Percentiles rank a stretch among this genome's conserved stretches.
phyloP scores from a whole-genome alignment of 2,329 filamentous ascomycete species.

The Xylariomycetidae sp. region DNA sequence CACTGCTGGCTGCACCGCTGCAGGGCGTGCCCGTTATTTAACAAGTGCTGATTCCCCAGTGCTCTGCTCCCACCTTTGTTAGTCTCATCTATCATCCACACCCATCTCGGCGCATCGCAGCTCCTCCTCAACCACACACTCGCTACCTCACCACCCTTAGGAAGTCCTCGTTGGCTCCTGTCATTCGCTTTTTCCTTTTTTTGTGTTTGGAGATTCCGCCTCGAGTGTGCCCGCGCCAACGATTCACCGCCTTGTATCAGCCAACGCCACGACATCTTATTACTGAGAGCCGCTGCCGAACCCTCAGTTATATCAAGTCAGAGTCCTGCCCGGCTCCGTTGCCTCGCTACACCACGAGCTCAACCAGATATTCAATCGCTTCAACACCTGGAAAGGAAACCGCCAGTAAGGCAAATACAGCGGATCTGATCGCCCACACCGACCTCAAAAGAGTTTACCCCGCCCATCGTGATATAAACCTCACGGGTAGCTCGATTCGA shows the following conservation, averaged over 20 bases:
- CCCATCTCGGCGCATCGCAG: constrained; percentile 29
- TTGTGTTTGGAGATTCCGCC: constrained; percentile 37
- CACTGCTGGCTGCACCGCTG: constrained; percentile 5
- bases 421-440: not conserved
- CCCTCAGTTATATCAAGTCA: constrained; percentile 1
- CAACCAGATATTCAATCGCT: constrained; percentile 29
- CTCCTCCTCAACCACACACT: constrained; percentile 38
- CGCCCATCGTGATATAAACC: constrained; percentile 5
- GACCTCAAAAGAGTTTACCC: not conserved
- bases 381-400: constrained; percentile 29
- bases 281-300: constrained; percentile 3
- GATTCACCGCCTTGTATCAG: constrained; percentile 7
- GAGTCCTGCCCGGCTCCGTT: constrained; percentile 18
- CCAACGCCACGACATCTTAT: constrained; percentile 13
- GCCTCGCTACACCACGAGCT: constrained; percentile 18
- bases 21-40: constrained; percentile 19
- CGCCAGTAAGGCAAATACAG: constrained; percentile 12
- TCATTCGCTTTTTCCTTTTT: constrained; percentile 61
- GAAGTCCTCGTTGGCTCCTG: constrained; percentile 71
- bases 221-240: constrained; percentile 25
- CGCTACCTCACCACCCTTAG: constrained; percentile 47
- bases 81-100: constrained; percentile 27
- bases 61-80: constrained; percentile 26
- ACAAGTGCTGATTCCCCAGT: constrained; percentile 27
- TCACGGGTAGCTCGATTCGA: not conserved